Conservation (phyloP, 139 green algal genomes). For the Volvox reticuliferus region DNA sequence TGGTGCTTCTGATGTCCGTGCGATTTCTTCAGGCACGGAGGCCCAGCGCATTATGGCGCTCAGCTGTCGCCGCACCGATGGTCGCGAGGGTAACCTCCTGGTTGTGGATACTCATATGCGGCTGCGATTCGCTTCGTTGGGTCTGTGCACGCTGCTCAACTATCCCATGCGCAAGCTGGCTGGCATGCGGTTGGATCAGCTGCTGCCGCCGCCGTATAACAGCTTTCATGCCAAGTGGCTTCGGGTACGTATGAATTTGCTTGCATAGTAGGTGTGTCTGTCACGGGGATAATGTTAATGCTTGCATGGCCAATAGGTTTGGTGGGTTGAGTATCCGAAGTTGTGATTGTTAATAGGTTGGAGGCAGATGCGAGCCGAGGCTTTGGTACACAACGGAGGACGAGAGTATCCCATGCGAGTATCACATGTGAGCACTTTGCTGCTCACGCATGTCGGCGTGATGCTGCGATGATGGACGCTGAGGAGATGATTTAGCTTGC, state of each 20-base stretch:
- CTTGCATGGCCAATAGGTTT: too few species aligned
- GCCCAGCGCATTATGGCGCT: constrained; percentile 49
- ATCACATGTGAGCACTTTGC: too few species aligned
- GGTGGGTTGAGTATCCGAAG: background rate
- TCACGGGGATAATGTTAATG: background rate
- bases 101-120: constrained; percentile 49
- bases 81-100: constrained; percentile 36
- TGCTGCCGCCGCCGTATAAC: constrained; percentile 58
- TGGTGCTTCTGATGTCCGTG: too few species aligned
- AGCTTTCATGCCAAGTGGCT: constrained; percentile 61
- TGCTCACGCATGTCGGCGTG: too few species aligned
- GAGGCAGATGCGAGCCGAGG: too few species aligned
- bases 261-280: background rate
- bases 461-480: too few species aligned
- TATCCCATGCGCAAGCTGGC: constrained; percentile 31
- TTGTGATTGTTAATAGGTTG: too few species aligned
- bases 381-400: background rate
- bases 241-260: constrained; percentile 28
- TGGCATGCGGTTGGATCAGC: constrained; percentile 39
- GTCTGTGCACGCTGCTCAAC: constrained; percentile 44
- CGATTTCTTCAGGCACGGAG: constrained; percentile 19
- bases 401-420: too few species aligned
- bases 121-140: constrained; percentile 54
- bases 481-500: too few species aligned
- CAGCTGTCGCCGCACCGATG: constrained; percentile 39